Percentiles rank a stretch among this genome's conserved stretches.
phyloP scores from a whole-genome alignment of 2,329 filamentous ascomycete genomes.

The Fonsecaea monophora region DNA sequence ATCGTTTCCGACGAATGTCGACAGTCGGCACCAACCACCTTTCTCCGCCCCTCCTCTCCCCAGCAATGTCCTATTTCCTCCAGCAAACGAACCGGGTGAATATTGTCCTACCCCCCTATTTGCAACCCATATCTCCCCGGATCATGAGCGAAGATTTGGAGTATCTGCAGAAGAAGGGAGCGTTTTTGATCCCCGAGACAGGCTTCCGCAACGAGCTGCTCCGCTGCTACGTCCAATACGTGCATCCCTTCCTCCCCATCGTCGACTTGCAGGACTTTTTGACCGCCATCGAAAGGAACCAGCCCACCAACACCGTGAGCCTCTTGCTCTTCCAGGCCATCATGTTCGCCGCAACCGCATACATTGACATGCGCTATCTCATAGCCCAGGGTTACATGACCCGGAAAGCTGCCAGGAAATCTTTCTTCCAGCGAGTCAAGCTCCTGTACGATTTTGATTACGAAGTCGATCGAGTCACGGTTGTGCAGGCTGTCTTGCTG shows the following conservation, averaged over 20 bases:
- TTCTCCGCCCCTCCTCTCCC: slow-evolving; percentile 47
- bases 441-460: slow-evolving; percentile 95
- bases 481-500: slow-evolving; percentile 85
- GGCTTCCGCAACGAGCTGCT: slow-evolving; percentile 80
- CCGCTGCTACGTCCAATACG: slow-evolving; percentile 82
- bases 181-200: slow-evolving; percentile 74
- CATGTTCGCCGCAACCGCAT: slow-evolving; percentile 91
- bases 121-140: slow-evolving; percentile 78
- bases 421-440: slow-evolving; percentile 83
- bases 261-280: slow-evolving; percentile 71
- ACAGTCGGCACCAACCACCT: slow-evolving; percentile 49
- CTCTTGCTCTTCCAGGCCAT: slow-evolving; percentile 90
- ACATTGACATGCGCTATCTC: slow-evolving; percentile 80
- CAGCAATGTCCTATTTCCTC: slow-evolving; percentile 48
- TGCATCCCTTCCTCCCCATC: slow-evolving; percentile 92
- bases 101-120: slow-evolving; percentile 68
- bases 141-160: slow-evolving; percentile 81
- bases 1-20: slow-evolving; percentile 55
- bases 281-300: slow-evolving; percentile 64
- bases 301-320: slow-evolving; percentile 76
- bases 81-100: slow-evolving; percentile 56
- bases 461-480: slow-evolving; percentile 83
- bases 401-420: slow-evolving; percentile 81
- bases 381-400: slow-evolving; percentile 77
- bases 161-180: slow-evolving; percentile 84